phyloP scores from a whole-genome alignment of 148 eudicot species.

The Arbutus unedo region DNA sequence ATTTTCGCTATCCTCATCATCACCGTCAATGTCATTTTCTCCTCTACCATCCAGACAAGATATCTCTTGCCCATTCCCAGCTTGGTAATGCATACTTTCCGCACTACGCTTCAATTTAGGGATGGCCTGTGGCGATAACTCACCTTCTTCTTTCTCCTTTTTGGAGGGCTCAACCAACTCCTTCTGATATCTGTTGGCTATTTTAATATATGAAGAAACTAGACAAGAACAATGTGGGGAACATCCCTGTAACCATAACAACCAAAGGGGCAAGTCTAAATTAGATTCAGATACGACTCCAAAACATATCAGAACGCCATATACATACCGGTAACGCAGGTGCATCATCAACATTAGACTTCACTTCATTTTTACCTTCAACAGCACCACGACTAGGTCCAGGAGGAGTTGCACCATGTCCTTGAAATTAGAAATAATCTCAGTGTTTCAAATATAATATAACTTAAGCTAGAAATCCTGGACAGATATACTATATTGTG shows the following conservation, averaged over 20 bases:
- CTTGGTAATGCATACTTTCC: conserved; percentile 32
- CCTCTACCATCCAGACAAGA: conserved; percentile 36
- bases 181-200: conserved; percentile 26
- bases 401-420: conserved; percentile 31
- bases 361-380: conserved; percentile 46
- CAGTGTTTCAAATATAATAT: conserved; percentile 11
- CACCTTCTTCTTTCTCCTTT: conserved; percentile 87
- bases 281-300: background rate
- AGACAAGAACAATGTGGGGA: background rate
- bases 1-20: conserved; percentile 86
- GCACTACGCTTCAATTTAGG: conserved; percentile 31
- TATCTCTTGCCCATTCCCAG: conserved; percentile 35
- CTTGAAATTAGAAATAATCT: conserved; percentile 31
- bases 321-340: conserved; percentile 46
- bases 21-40: conserved; percentile 66
- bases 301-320: background rate
- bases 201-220: background rate
- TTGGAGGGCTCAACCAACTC: conserved; percentile 42
- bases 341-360: conserved; percentile 32
- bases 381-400: conserved; percentile 28
- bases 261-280: background rate
- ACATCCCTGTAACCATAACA: background rate
- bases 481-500: background rate
- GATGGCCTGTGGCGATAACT: conserved; percentile 51
- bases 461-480: background rate